Evolutionary conservation across 495 filamentous ascomycete species (phyloP).

Genomic region (Poronia punctata): DNA sequence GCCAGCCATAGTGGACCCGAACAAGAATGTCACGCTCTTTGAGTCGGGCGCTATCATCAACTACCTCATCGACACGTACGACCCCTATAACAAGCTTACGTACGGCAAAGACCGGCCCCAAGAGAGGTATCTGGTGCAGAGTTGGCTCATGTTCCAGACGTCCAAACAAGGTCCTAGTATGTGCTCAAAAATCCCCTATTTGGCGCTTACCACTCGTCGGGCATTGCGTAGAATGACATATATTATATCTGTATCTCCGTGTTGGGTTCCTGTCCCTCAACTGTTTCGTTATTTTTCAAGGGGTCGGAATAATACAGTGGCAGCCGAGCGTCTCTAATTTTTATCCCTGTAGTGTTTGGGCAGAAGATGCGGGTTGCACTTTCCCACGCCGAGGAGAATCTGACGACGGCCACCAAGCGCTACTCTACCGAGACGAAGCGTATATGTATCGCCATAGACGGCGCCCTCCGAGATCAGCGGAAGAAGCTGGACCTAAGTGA

Average conservation of each 20-base stretch:
- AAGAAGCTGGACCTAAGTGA: background rate
- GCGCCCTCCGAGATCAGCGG: slow-evolving; percentile 40
- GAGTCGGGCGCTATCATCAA: slow-evolving; percentile 59
- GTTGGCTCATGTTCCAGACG: slow-evolving; percentile 61
- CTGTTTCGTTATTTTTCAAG: too few relatives aligned
- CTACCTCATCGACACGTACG: slow-evolving; percentile 60
- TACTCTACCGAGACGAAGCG: slow-evolving; percentile 56
- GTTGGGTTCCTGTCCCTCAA: too few relatives aligned
- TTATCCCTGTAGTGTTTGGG: slow-evolving; percentile 36
- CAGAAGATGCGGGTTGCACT: slow-evolving; percentile 43
- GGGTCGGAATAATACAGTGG: too few relatives aligned
- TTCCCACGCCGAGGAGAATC: slow-evolving; percentile 47
- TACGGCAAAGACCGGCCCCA: slow-evolving; percentile 36
- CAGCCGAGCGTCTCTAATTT: too few relatives aligned
- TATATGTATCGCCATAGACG: slow-evolving; percentile 52
- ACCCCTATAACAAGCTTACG: slow-evolving; percentile 50
- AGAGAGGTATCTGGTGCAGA: slow-evolving; percentile 38
- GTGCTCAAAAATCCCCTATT: background rate
- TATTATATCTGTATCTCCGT: too few relatives aligned
- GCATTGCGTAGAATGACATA: too few relatives aligned
- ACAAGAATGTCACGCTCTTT: slow-evolving; percentile 32
- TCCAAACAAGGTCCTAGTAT: slow-evolving; percentile 57
- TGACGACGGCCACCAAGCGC: slow-evolving; percentile 51
- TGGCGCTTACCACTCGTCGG: background rate
- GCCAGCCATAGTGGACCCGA: slow-evolving; percentile 37